These are phyloP conservation scores for Glycine latifolia DNA, from an alignment of 306 rosid genomes.

Conservation along the genomic window DNA sequence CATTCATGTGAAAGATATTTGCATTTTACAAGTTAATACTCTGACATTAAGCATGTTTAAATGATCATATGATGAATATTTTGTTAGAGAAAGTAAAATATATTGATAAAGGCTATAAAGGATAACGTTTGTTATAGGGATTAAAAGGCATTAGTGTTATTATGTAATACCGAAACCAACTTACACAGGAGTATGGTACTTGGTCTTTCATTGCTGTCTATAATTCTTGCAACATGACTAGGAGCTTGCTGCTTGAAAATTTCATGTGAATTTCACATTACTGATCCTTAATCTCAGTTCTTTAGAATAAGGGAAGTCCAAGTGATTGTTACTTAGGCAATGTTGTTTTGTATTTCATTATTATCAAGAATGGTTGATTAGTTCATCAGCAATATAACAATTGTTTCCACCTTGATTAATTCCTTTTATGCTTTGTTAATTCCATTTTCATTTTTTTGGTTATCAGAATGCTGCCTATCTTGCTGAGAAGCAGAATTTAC, in stretches of 20 bases:
- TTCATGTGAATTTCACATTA: constrained; percentile 12
- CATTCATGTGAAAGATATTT: no score
- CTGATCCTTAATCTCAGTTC: background rate
- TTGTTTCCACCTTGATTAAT: constrained; percentile 2
- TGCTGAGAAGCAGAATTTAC: constrained; percentile 50
- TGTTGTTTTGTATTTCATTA: background rate
- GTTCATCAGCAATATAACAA: background rate
- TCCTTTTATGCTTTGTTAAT: constrained; percentile 18
- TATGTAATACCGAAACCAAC: background rate
- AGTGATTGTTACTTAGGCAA: constrained; percentile 17
- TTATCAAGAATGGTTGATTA: constrained; percentile 10
- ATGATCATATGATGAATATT: background rate
- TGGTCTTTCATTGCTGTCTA: background rate
- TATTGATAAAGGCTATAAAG: background rate
- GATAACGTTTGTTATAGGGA: background rate
- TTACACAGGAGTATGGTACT: constrained; percentile 3
- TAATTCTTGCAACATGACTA: background rate
- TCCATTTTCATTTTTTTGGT: constrained; percentile 10
- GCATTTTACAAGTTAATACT: no score
- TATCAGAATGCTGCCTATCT: constrained; percentile 87
- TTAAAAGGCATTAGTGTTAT: background rate
- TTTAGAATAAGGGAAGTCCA: constrained; percentile 14
- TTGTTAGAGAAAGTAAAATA: background rate
- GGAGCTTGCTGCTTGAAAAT: constrained; percentile 2
- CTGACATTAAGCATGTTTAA: background rate